Conservation (phyloP, 345 rosid species). For the Citrus australasica region DNA sequence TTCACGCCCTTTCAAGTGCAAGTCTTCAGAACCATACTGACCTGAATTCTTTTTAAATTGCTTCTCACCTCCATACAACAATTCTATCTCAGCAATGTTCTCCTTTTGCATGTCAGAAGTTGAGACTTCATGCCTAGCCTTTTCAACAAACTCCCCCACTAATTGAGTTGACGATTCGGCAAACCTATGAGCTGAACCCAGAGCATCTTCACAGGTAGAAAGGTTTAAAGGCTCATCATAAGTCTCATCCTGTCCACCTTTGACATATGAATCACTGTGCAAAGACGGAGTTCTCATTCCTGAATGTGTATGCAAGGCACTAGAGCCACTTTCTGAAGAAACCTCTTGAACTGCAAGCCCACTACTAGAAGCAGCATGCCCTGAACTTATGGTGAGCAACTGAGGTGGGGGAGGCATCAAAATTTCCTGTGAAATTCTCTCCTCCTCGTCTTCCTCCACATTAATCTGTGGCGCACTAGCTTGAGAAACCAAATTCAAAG, state of each 20-base stretch:
- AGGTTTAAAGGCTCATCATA: slow-evolving; percentile 28
- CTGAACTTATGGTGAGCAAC: slow-evolving; percentile 36
- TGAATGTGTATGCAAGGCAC: slow-evolving; percentile 23
- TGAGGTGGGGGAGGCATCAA: slow-evolving; percentile 61
- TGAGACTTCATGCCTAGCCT: slow-evolving; percentile 48
- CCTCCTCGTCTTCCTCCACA: slow-evolving; percentile 25
- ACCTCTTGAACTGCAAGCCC: slow-evolving; percentile 33
- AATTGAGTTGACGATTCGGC: slow-evolving; percentile 56
- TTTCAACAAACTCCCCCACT: slow-evolving; percentile 69
- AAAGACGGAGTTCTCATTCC: slow-evolving; percentile 31
- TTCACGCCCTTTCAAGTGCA: slow-evolving; percentile 34
- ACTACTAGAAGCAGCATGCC: slow-evolving; percentile 21
- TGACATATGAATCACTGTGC: slow-evolving; percentile 21
- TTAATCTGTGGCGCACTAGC: slow-evolving; percentile 31
- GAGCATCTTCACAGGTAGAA: slow-evolving; percentile 46
- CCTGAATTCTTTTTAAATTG: slow-evolving; percentile 29
- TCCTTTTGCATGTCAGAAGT: slow-evolving; percentile 41
- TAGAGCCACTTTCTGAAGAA: slow-evolving; percentile 43
- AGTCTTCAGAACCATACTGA: slow-evolving; percentile 26
- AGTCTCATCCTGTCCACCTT: slow-evolving; percentile 27
- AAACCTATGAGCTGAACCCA: slow-evolving; percentile 59
- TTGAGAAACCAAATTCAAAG: slow-evolving; percentile 31
- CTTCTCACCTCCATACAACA: slow-evolving; percentile 26
- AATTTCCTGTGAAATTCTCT: slow-evolving; percentile 39
- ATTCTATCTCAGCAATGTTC: slow-evolving; percentile 16